Conservation (phyloP, 768 basidiomycete genomes). For the Tricholoma hemisulphureum region DNA sequence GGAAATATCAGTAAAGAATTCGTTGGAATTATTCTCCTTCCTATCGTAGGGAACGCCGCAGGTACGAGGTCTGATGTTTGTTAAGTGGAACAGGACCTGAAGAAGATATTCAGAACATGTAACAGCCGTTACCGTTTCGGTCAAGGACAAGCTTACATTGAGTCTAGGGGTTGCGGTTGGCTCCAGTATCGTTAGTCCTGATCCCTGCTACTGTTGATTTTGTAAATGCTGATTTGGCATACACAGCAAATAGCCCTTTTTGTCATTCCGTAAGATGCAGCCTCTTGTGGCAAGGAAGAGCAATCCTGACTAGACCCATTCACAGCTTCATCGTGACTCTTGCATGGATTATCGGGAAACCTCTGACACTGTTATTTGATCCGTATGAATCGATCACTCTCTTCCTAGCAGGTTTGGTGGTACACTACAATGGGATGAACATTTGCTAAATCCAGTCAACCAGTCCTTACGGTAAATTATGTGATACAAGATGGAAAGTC, state of each 20-base stretch:
- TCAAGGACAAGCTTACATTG: conserved; percentile 87
- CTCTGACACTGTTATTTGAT: conserved; percentile 80
- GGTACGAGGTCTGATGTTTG: conserved; percentile 33
- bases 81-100: conserved; percentile 8
- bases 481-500: conserved; percentile 83
- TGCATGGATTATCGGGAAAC: conserved; percentile 79
- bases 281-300: background rate
- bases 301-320: background rate
- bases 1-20: conserved; percentile 73
- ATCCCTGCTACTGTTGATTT: background rate
- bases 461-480: conserved; percentile 82
- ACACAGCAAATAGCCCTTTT: conserved; percentile 66
- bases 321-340: conserved; percentile 71
- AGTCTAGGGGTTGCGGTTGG: conserved; percentile 88
- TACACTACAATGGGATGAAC: background rate
- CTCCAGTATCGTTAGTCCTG: conserved; percentile 65
- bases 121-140: conserved; percentile 88
- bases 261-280: conserved; percentile 40
- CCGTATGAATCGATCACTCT: conserved; percentile 77
- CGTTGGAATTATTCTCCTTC: conserved; percentile 80
- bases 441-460: background rate
- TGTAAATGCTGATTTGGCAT: conserved; percentile 2
- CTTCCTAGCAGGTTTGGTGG: conserved; percentile 42
- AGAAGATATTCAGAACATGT: conserved; percentile 59
- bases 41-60: conserved; percentile 89